Evolutionary conservation across 2,329 filamentous ascomycete species (phyloP).

Genomic region (Scedosporium apiospermum): DNA sequence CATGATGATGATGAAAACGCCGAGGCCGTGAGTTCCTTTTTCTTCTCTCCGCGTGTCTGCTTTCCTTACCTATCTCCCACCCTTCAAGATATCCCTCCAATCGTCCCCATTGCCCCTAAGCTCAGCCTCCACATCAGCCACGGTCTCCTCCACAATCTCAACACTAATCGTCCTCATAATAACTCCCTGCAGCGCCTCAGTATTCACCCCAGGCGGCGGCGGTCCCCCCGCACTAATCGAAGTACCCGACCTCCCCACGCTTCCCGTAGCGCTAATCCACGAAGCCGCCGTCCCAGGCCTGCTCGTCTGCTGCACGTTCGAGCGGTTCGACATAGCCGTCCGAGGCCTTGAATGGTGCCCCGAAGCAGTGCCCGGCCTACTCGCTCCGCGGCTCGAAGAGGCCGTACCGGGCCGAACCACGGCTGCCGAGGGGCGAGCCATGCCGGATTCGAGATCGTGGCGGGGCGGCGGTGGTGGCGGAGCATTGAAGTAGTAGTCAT

Average conservation of each 20-base stretch:
- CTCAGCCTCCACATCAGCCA: slow-evolving; percentile 3
- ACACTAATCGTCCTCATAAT: slow-evolving; percentile 10
- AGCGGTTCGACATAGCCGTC: background rate
- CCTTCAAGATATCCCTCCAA: slow-evolving; percentile 4
- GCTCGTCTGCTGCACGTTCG: background rate
- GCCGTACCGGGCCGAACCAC: background rate
- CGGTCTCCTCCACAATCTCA: slow-evolving; percentile 7
- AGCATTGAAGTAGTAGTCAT: background rate
- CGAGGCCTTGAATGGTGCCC: background rate
- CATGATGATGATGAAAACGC: background rate
- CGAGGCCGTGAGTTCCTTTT: background rate
- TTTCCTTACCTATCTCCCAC: background rate
- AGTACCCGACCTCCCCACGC: background rate
- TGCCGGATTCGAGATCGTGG: background rate
- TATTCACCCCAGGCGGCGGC: background rate
- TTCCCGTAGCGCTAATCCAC: background rate
- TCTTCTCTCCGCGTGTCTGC: background rate
- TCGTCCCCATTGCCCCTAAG: background rate
- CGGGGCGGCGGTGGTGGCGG: background rate
- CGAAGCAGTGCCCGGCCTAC: background rate
- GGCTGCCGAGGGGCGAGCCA: background rate
- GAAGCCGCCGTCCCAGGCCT: background rate
- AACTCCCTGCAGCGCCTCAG: background rate
- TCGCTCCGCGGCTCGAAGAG: background rate
- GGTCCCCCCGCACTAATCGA: background rate